A percentile compares a stretch with the other conserved stretches of the same genome.
Evolutionary conservation across 140 eudicot species (phyloP).

Genomic region (Stevia rebaudiana): DNA sequence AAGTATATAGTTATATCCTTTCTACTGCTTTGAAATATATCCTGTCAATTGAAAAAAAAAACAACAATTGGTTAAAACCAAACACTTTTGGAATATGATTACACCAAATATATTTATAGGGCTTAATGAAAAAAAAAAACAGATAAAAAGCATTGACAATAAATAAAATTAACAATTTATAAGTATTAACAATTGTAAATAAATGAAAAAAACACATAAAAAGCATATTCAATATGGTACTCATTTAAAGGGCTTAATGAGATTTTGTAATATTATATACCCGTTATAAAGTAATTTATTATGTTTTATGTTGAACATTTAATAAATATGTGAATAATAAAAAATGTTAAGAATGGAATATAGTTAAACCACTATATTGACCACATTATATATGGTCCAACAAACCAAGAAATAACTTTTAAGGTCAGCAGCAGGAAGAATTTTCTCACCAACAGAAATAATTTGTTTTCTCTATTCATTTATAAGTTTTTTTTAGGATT

Average conservation of each 20-base stretch:
- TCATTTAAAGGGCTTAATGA: background rate
- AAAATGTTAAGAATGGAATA: background rate
- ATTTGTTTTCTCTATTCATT: too few relatives aligned
- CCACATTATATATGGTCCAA: background rate
- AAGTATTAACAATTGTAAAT: background rate
- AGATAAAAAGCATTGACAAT: too few relatives aligned
- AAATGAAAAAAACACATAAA: background rate
- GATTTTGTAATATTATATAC: background rate
- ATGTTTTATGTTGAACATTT: background rate
- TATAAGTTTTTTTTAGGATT: too few relatives aligned
- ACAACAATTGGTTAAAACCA: background rate
- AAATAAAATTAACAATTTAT: too few relatives aligned
- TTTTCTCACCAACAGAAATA: too few relatives aligned
- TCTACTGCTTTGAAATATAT: constrained; percentile 53
- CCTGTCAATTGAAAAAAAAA: constrained; percentile 45
- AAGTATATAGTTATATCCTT: constrained; percentile 64
- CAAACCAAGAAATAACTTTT: background rate
- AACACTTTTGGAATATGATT: background rate
- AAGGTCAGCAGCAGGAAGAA: background rate
- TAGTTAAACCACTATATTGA: background rate
- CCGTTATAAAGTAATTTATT: background rate
- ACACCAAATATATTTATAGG: background rate
- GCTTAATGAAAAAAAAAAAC: too few relatives aligned
- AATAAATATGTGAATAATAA: background rate
- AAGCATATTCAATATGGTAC: background rate